Percentiles rank a stretch among this genome's conserved stretches.
Evolutionary conservation across 345 rosid species (phyloP).

Genomic region (Eucalyptus curtisii): DNA sequence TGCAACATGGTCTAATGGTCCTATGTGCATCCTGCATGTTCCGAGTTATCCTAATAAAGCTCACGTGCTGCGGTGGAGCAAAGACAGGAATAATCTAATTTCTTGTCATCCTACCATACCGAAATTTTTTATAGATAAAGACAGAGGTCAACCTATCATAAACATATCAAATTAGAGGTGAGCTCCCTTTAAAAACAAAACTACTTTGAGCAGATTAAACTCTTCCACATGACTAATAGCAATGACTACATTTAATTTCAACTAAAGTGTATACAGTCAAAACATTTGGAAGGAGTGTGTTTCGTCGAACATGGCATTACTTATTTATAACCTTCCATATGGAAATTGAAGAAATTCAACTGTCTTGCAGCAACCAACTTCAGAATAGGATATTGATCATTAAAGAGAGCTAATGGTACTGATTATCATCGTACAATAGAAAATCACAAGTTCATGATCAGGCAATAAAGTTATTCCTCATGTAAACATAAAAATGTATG

Average conservation of each 20-base stretch:
- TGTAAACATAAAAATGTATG: neutral
- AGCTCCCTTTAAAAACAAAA: neutral
- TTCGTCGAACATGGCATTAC: neutral
- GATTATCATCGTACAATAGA: neutral
- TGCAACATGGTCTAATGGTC: neutral
- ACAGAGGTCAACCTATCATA: neutral
- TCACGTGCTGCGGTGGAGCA: neutral
- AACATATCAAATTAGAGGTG: neutral
- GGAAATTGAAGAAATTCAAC: neutral
- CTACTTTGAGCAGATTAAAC: neutral
- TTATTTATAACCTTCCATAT: neutral
- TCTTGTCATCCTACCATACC: neutral
- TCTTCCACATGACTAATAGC: neutral
- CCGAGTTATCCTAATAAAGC: neutral
- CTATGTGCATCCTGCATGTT: neutral
- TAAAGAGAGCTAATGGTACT: neutral
- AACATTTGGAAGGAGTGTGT: neutral
- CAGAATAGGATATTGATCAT: neutral
- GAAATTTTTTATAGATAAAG: neutral
- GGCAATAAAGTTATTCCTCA: neutral
- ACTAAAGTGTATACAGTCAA: neutral
- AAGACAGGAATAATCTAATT: neutral
- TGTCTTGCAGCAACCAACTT: neutral
- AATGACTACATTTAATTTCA: neutral
- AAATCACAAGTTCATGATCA: neutral